Percentiles rank a stretch among this genome's conserved stretches.
phyloP scores from a whole-genome alignment of 805 yeast species.

The Brettanomyces sp. region DNA sequence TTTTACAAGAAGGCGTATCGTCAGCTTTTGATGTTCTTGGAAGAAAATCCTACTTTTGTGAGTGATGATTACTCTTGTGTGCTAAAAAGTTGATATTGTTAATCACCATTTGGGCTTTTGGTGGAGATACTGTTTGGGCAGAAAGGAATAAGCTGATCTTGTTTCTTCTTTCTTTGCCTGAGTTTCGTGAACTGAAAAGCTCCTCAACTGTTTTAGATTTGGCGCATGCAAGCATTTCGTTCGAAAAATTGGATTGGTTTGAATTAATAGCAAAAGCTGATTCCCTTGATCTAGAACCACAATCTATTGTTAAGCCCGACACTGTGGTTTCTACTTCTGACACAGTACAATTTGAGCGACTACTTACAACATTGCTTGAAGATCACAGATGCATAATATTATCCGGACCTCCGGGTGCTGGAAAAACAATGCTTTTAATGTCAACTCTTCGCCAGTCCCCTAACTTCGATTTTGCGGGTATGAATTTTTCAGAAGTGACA shows the following conservation, averaged over 20 bases:
- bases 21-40: constrained; percentile 13
- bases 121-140: constrained; percentile 41
- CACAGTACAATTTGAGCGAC: constrained; percentile 55
- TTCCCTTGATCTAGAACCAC: constrained; percentile 39
- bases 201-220: constrained; percentile 11
- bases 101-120: constrained; percentile 52
- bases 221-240: constrained; percentile 34
- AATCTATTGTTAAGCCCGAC: constrained; percentile 51
- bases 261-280: constrained; percentile 33
- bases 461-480: constrained; percentile 48
- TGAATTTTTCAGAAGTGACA: constrained; percentile 81
- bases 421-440: constrained; percentile 86
- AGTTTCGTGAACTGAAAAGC: constrained; percentile 6
- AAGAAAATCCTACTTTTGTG: constrained; percentile 15
- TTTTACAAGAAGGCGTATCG: constrained; percentile 30
- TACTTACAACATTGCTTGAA: constrained; percentile 47
- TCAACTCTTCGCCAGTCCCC: constrained; percentile 54
- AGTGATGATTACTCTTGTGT: constrained; percentile 22
- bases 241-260: constrained; percentile 39
- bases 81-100: constrained; percentile 27
- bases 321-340: constrained; percentile 72
- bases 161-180: constrained; percentile 17
- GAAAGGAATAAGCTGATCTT: constrained; percentile 32
- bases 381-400: constrained; percentile 55
- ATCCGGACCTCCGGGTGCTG: constrained; percentile 97